Evolutionary conservation across 441 rosid genomes (phyloP).

Genomic region (Cnidoscolus chayamansa): DNA sequence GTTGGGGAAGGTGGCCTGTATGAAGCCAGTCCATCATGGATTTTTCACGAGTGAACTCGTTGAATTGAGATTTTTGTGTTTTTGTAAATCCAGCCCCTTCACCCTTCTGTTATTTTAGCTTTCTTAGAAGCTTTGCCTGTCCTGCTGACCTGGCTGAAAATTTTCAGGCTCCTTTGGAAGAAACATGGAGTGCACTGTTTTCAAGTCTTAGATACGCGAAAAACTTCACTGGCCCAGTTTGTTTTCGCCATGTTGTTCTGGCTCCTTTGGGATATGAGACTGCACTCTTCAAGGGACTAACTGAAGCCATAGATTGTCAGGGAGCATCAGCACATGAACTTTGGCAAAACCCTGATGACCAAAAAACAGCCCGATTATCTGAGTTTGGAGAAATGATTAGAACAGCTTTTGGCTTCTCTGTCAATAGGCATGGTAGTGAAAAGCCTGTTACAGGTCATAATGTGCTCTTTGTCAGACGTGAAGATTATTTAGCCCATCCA

Average conservation of each 20-base stretch:
- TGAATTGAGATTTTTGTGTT: background rate
- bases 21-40: background rate
- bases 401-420: slow-evolving; percentile 66
- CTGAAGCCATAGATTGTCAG: slow-evolving; percentile 47
- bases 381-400: slow-evolving; percentile 95
- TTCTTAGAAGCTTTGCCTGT: background rate
- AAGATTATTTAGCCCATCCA: slow-evolving; percentile 91
- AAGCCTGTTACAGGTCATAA: slow-evolving; percentile 47
- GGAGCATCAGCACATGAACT: slow-evolving; percentile 66
- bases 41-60: background rate
- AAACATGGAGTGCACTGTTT: slow-evolving; percentile 81
- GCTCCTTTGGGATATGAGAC: slow-evolving; percentile 88
- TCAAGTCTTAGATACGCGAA: slow-evolving; percentile 68
- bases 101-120: background rate
- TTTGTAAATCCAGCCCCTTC: background rate
- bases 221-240: slow-evolving; percentile 69
- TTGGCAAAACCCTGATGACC: slow-evolving; percentile 57
- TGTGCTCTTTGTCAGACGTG: slow-evolving; percentile 83
- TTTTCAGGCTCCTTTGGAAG: slow-evolving; percentile 77
- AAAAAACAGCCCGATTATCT: slow-evolving; percentile 68
- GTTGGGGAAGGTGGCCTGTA: slow-evolving; percentile 4
- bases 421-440: slow-evolving; percentile 53
- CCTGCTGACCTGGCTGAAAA: background rate
- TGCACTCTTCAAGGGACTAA: slow-evolving; percentile 65
- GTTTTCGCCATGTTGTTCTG: slow-evolving; percentile 74